Conservation (phyloP, 2,329 filamentous ascomycete species). For the Plenodomus biglobosus region DNA sequence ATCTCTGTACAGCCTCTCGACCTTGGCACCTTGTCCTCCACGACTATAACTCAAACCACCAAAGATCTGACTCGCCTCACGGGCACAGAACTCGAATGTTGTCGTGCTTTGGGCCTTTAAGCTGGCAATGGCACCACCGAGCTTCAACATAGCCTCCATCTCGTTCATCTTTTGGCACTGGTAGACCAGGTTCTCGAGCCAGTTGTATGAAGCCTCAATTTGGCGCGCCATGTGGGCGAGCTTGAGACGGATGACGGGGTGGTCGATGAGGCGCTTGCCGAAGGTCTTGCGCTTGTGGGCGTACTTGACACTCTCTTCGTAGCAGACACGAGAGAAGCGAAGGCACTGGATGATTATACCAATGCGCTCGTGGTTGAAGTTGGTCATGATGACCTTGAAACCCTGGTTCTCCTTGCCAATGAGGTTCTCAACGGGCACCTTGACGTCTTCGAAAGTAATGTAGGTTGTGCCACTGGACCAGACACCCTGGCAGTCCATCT, state of each 20-base stretch:
- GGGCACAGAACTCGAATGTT: slow-evolving; percentile 96
- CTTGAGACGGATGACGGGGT: slow-evolving; percentile 96
- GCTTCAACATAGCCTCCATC: slow-evolving; percentile 91
- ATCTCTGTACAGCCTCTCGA: slow-evolving; percentile 92
- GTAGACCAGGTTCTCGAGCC: slow-evolving; percentile 93
- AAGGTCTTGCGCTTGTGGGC: slow-evolving; percentile 97
- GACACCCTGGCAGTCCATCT: slow-evolving; percentile 91
- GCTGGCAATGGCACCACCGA: slow-evolving; percentile 89
- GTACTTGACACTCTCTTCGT: slow-evolving; percentile 95
- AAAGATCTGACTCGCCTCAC: slow-evolving; percentile 96
- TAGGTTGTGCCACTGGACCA: slow-evolving; percentile 96
- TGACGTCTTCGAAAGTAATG: slow-evolving; percentile 97
- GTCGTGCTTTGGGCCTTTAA: slow-evolving; percentile 93
- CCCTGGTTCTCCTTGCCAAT: slow-evolving; percentile 98
- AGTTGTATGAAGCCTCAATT: slow-evolving; percentile 95
- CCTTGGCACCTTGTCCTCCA: slow-evolving; percentile 91
- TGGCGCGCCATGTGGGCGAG: slow-evolving; percentile 97
- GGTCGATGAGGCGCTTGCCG: slow-evolving; percentile 93
- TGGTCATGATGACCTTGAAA: slow-evolving; percentile 99
- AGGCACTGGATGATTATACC: slow-evolving; percentile 98
- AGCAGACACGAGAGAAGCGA: slow-evolving; percentile 94
- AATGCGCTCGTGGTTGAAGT: slow-evolving; percentile 99
- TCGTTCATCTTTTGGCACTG: slow-evolving; percentile 93
- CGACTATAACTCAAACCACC: slow-evolving; percentile 89
- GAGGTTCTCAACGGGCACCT: slow-evolving; percentile 98